These are phyloP conservation scores for Clonostachys rosea DNA, from an alignment of 2,329 filamentous ascomycete species.

Conservation along the genomic window DNA sequence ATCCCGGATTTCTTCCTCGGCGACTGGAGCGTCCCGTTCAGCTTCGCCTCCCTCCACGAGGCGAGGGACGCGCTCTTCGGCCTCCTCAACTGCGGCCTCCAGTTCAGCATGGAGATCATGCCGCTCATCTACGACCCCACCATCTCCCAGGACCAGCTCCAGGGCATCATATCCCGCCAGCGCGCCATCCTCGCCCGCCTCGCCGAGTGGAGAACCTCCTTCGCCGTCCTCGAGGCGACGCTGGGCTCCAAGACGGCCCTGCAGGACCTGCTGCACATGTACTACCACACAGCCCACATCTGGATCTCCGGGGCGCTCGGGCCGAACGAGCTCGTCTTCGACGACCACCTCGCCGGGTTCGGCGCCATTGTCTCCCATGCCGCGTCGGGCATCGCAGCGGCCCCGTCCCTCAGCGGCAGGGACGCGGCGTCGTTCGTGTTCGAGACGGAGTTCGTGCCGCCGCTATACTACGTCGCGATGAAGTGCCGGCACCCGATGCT, in stretches of 20 bases:
- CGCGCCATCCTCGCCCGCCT: conserved; percentile 21
- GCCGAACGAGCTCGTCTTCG: conserved; percentile 22
- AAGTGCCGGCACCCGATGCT: conserved; percentile 35
- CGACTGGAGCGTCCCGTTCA: conserved; percentile 17
- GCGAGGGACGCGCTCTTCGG: conserved; percentile 25
- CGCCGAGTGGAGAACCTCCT: conserved; percentile 20
- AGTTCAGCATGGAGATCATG: conserved; percentile 22
- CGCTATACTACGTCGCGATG: conserved; percentile 31
- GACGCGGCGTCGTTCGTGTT: conserved; percentile 26
- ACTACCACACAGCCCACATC: conserved; percentile 24
- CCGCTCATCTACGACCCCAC: conserved; percentile 15
- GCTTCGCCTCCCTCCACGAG: conserved; percentile 24
- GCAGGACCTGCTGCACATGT: conserved; percentile 25
- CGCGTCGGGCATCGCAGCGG: conserved; percentile 14
- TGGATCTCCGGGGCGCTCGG: conserved; percentile 23
- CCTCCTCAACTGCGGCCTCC: conserved; percentile 30
- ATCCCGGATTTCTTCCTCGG: conserved; percentile 19
- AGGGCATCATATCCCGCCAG: conserved; percentile 20
- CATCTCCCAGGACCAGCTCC: conserved; percentile 13
- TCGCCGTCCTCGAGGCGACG: conserved; percentile 17
- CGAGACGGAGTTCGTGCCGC: conserved; percentile 33
- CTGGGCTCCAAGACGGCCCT: conserved; percentile 2
- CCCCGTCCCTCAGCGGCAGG: conserved; percentile 4
- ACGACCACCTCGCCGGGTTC: conserved; percentile 25
- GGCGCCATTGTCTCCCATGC: conserved; percentile 27